A percentile compares a stretch with the other conserved stretches of the same genome.
Evolutionary conservation across 306 rosid genomes (phyloP).

Genomic region (Acacia acuminata): DNA sequence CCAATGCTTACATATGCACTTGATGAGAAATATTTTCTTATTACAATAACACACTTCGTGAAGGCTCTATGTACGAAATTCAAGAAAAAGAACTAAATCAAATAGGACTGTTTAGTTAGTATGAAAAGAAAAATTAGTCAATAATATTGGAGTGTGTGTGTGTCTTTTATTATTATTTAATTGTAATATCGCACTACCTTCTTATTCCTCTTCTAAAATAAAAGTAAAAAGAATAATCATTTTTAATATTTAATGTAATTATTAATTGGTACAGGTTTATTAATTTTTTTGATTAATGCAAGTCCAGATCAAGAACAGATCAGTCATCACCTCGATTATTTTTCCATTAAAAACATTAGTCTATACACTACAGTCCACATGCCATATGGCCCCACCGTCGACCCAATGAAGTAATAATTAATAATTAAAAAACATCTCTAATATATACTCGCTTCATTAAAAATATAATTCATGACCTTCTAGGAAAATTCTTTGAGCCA

Average conservation of each 20-base stretch:
- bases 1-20: background rate
- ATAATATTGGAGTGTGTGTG: no score
- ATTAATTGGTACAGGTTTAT: background rate
- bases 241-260: background rate
- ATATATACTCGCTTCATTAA: no score
- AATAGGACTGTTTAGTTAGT: background rate
- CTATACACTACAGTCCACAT: conserved; percentile 54
- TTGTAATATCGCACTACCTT: no score
- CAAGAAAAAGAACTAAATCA: background rate
- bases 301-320: conserved; percentile 52
- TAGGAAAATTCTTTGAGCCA: no score
- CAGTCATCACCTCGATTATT: conserved; percentile 52
- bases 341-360: conserved; percentile 33
- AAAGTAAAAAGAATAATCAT: background rate
- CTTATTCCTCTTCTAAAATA: no score
- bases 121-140: background rate
- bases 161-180: no score
- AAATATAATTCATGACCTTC: no score
- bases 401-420: background rate
- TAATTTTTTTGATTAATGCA: conserved; percentile 30
- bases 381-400: conserved; percentile 39
- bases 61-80: background rate
- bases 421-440: background rate
- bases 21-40: background rate
- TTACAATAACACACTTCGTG: background rate